Conservation (phyloP, 2,329 filamentous ascomycete species). For the Alternaria atra region DNA sequence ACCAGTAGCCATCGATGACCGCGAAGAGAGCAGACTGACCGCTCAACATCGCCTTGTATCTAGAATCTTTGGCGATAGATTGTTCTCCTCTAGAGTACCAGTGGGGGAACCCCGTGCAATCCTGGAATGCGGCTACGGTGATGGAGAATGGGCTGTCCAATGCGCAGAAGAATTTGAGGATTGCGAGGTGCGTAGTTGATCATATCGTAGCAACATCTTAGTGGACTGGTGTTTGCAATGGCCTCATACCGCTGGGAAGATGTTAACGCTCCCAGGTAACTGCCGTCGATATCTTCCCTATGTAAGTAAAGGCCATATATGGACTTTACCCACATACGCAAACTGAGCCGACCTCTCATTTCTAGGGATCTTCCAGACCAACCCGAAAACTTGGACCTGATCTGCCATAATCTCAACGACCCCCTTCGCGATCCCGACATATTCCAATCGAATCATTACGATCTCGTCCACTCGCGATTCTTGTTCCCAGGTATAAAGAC, state of each 20-base stretch:
- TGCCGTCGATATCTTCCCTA: constrained; percentile 50
- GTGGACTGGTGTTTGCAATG: neutral
- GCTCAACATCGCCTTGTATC: constrained; percentile 47
- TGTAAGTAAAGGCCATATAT: constrained; percentile 10
- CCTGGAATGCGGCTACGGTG: constrained; percentile 53
- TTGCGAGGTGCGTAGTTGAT: constrained; percentile 45
- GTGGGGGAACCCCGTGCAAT: constrained; percentile 41
- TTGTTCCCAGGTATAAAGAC: constrained; percentile 75
- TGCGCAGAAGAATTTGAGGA: constrained; percentile 50
- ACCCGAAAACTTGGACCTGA: constrained; percentile 49
- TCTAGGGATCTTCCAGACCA: constrained; percentile 41
- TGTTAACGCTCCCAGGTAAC: constrained; percentile 44
- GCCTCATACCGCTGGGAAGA: neutral
- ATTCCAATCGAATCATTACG: constrained; percentile 76
- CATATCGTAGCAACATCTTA: neutral
- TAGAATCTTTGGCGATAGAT: constrained; percentile 39
- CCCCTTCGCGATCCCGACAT: constrained; percentile 46
- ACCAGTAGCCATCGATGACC: constrained; percentile 47
- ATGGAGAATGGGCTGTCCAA: constrained; percentile 49
- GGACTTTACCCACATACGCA: neutral
- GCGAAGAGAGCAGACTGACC: constrained; percentile 50
- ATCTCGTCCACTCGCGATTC: constrained; percentile 82
- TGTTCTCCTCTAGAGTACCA: constrained; percentile 43
- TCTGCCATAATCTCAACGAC: constrained; percentile 52
- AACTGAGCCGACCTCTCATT: neutral